Evolutionary conservation across 1,139 yeast genomes (phyloP).

Genomic region (Pneumocystis murina): DNA sequence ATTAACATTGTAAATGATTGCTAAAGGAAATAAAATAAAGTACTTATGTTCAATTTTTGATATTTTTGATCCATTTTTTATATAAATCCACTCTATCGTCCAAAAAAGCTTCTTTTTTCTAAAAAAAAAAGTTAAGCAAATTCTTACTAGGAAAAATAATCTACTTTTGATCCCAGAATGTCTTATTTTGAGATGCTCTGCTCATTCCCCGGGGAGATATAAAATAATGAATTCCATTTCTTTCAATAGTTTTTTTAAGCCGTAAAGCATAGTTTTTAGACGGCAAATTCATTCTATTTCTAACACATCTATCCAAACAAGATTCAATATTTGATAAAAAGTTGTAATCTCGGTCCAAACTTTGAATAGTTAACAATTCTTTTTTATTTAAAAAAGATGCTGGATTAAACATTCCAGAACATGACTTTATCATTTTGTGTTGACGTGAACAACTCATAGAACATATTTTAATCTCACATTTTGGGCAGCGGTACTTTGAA

Average conservation of each 20-base stretch:
- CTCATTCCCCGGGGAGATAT: not conserved
- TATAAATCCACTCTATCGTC: not conserved
- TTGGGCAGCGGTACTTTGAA: not conserved
- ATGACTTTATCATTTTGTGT: not conserved
- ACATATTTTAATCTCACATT: not conserved
- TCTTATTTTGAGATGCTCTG: not conserved
- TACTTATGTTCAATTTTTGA: not conserved
- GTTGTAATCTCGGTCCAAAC: not conserved
- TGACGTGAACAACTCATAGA: not conserved
- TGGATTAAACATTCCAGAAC: not conserved
- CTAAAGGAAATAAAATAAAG: not conserved
- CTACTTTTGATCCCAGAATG: not conserved
- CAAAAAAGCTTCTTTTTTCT: not conserved
- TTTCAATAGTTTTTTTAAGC: not conserved
- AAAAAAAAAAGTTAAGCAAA: not conserved
- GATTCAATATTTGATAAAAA: not conserved
- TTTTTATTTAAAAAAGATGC: not conserved
- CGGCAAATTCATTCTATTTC: not conserved
- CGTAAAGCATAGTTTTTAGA: not conserved
- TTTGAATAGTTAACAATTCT: not conserved
- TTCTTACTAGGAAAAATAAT: not conserved
- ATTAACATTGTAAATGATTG: not conserved
- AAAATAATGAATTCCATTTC: not conserved
- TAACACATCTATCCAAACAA: not conserved
- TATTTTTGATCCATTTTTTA: not conserved